Conservation (phyloP, 1,139 yeast genomes). For the Yamadazyma oceani region DNA sequence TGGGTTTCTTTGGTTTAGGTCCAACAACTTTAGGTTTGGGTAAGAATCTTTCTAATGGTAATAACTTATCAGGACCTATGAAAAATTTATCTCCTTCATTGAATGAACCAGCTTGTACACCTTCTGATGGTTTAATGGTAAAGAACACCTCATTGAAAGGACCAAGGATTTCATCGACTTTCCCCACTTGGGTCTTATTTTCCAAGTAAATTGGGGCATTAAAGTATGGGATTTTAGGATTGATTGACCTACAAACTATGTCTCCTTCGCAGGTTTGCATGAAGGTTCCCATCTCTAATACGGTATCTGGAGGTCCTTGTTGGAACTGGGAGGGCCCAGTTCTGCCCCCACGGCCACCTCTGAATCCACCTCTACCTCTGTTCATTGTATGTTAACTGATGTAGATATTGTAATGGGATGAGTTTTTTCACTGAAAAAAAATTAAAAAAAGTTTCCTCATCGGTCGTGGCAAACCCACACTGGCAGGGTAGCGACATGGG, state of each 20-base stretch:
- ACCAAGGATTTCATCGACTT: constrained; percentile 97
- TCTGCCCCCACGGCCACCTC: constrained; percentile 65
- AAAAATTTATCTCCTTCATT: constrained; percentile 94
- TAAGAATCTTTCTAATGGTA: constrained; percentile 92
- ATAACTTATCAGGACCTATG: constrained; percentile 91
- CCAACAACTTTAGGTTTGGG: constrained; percentile 86
- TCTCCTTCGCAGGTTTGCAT: constrained; percentile 96
- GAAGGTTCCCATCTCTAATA: constrained; percentile 91
- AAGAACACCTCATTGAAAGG: constrained; percentile 96
- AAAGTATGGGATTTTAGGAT: constrained; percentile 94
- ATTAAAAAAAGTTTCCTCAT: constrained; percentile 1
- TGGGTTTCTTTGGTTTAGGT: constrained; percentile 76
- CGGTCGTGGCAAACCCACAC: constrained; percentile 1
- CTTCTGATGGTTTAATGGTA: constrained; percentile 94
- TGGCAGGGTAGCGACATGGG: no score
- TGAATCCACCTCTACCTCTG: constrained; percentile 72
- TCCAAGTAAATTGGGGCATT: constrained; percentile 98
- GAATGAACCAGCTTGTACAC: constrained; percentile 91
- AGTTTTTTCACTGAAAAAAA: constrained; percentile 2
- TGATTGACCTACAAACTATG: constrained; percentile 92
- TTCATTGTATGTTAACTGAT: constrained; percentile 34
- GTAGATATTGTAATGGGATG: neutral
- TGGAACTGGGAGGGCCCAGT: constrained; percentile 55
- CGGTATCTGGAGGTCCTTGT: constrained; percentile 92
- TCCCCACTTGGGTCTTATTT: constrained; percentile 93